Evolutionary conservation across 1,139 yeast species (phyloP).

Genomic region (Saccharomyces hybrid): DNA sequence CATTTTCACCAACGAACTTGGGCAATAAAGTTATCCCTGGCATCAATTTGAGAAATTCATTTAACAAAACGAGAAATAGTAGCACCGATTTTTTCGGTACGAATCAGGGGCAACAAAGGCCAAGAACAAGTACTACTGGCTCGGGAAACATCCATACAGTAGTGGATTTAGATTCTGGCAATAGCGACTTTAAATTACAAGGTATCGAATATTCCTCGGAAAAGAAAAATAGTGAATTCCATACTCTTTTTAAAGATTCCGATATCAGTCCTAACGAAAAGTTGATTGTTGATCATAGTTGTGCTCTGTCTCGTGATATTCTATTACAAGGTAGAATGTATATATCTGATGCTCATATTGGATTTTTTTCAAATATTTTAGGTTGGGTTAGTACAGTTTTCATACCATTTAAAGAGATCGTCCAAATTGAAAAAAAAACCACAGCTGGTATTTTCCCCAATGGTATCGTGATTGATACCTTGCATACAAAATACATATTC

Average conservation of each 20-base stretch:
- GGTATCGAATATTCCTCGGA: conserved; percentile 31
- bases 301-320: conserved; percentile 67
- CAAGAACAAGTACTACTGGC: conserved; percentile 16
- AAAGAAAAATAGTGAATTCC: conserved; percentile 58
- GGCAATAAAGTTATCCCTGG: conserved; percentile 25
- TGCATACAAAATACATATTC: too few relatives aligned
- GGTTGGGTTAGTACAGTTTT: too few relatives aligned
- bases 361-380: too few relatives aligned
- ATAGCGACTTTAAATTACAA: conserved; percentile 17
- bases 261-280: conserved; percentile 44
- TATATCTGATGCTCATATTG: conserved; percentile 44
- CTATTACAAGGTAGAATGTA: conserved; percentile 66
- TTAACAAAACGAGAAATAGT: conserved; percentile 16
- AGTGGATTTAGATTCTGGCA: conserved; percentile 12
- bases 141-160: conserved; percentile 14
- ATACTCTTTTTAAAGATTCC: conserved; percentile 46
- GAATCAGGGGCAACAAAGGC: conserved; percentile 1
- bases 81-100: conserved; percentile 2
- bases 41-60: conserved; percentile 19
- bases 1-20: conserved; percentile 21
- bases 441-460: too few relatives aligned
- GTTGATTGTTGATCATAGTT: conserved; percentile 57
- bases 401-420: too few relatives aligned
- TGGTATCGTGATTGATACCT: too few relatives aligned
- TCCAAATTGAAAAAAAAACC: too few relatives aligned